Percentiles rank a stretch among this genome's conserved stretches.
phyloP scores from a whole-genome alignment of 306 rosid genomes.

The Elaeagnus macrophylla region DNA sequence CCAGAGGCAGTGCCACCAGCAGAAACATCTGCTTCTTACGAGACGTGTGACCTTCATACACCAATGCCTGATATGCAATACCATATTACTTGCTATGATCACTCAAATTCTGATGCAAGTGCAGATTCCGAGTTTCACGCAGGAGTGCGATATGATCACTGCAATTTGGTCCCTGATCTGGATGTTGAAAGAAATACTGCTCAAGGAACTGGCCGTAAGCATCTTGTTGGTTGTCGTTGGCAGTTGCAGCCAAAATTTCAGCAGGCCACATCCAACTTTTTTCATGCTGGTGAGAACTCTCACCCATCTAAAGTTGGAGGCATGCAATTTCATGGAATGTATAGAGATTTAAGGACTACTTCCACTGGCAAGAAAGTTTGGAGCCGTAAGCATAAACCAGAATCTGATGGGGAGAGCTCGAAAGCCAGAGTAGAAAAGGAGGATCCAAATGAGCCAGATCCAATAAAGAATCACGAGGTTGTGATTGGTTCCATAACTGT shows the following conservation, averaged over 20 bases:
- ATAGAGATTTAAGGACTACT: slow-evolving; percentile 29
- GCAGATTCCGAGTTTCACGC: slow-evolving; percentile 24
- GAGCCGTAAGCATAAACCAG: slow-evolving; percentile 55
- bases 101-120: slow-evolving; percentile 31
- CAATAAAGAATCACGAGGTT: slow-evolving; percentile 43
- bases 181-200: slow-evolving; percentile 33
- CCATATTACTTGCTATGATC: slow-evolving; percentile 24
- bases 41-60: slow-evolving; percentile 25
- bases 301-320: slow-evolving; percentile 36
- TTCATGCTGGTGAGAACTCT: slow-evolving; percentile 35
- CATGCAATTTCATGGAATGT: slow-evolving; percentile 36
- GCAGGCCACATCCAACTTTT: slow-evolving; percentile 21
- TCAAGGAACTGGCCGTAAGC: slow-evolving; percentile 25
- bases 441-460: slow-evolving; percentile 23
- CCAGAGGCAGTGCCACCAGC: slow-evolving; percentile 25
- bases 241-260: slow-evolving; percentile 39
- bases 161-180: slow-evolving; percentile 22
- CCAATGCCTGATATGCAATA: slow-evolving; percentile 25
- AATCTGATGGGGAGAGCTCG: slow-evolving; percentile 29
- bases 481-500: slow-evolving; percentile 78
- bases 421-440: slow-evolving; percentile 33
- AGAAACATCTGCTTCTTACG: slow-evolving; percentile 36
- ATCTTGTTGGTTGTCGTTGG: slow-evolving; percentile 24
- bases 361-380: slow-evolving; percentile 40
- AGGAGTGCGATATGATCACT: slow-evolving; percentile 20